Conservation (phyloP, 2,329 filamentous ascomycete species). For the Diaporthe humulicola region DNA sequence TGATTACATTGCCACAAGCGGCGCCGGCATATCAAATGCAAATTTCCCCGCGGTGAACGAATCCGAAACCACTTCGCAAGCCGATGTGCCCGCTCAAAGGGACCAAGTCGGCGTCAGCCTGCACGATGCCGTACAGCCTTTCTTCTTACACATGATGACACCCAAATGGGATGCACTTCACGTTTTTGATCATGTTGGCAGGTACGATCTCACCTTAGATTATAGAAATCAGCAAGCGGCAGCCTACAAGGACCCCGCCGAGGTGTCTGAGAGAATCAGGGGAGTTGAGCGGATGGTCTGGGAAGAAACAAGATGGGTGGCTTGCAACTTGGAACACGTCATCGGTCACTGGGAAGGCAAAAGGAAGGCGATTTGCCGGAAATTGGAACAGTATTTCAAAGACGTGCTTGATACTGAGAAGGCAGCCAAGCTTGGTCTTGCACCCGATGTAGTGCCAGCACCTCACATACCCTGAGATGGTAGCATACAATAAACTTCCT, state of each 20-base stretch:
- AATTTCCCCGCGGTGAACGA: background rate
- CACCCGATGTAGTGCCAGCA: background rate
- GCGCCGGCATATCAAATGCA: background rate
- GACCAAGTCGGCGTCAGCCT: background rate
- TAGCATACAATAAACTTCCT: background rate
- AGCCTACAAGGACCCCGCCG: conserved; percentile 6
- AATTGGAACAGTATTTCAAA: conserved; percentile 3
- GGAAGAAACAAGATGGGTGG: conserved; percentile 21
- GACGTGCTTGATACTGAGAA: conserved; percentile 11
- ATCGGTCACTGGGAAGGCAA: conserved; percentile 15
- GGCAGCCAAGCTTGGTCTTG: background rate
- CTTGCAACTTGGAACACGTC: conserved; percentile 3
- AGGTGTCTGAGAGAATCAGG: background rate
- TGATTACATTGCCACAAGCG: background rate
- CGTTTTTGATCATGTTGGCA: background rate
- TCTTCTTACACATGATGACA: conserved; percentile 15
- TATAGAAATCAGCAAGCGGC: background rate
- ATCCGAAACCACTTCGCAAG: background rate
- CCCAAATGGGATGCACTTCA: conserved; percentile 21
- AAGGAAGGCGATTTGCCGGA: background rate
- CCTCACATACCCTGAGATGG: background rate
- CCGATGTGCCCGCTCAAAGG: background rate
- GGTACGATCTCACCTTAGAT: conserved; percentile 11
- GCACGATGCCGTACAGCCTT: background rate
- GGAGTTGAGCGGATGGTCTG: conserved; percentile 16